Conservation (phyloP, 441 rosid genomes). For the Euphorbia celastroides region DNA sequence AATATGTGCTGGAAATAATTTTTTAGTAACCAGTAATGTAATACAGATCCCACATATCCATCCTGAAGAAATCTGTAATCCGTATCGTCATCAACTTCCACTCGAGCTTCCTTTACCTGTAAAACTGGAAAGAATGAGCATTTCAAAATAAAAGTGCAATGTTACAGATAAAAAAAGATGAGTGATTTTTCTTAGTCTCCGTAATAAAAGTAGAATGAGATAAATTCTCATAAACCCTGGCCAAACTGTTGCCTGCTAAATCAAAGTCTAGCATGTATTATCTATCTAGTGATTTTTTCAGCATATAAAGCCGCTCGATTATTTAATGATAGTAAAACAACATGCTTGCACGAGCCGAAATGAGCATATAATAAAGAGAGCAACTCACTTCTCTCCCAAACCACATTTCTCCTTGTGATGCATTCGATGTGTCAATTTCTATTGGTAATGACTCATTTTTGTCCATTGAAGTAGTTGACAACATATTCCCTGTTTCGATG, state of each 20-base stretch:
- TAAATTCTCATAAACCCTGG: too few species aligned
- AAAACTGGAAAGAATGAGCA: too few species aligned
- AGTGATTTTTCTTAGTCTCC: too few species aligned
- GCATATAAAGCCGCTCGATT: too few species aligned
- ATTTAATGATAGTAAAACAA: too few species aligned
- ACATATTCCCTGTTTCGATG: conserved; percentile 57
- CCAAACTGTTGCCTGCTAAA: too few species aligned
- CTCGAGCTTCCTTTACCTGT: conserved; percentile 35
- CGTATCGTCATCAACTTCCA: conserved; percentile 44
- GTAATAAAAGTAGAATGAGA: too few species aligned
- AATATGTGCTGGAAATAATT: not conserved
- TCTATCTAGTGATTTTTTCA: too few species aligned
- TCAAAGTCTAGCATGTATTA: too few species aligned
- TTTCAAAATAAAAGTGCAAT: not conserved
- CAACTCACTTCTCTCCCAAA: conserved; percentile 59
- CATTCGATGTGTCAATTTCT: conserved; percentile 31
- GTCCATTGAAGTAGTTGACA: conserved; percentile 70
- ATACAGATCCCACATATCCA: conserved; percentile 57
- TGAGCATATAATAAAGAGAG: conserved; percentile 7
- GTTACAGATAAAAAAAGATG: not conserved
- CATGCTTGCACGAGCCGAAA: too few species aligned
- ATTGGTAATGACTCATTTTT: conserved; percentile 32
- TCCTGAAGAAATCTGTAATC: conserved; percentile 51
- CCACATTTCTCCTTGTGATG: conserved; percentile 37
- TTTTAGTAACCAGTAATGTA: conserved; percentile 10